Conservation (phyloP, 2,329 filamentous ascomycete genomes). For the Paecilomyces sp. region DNA sequence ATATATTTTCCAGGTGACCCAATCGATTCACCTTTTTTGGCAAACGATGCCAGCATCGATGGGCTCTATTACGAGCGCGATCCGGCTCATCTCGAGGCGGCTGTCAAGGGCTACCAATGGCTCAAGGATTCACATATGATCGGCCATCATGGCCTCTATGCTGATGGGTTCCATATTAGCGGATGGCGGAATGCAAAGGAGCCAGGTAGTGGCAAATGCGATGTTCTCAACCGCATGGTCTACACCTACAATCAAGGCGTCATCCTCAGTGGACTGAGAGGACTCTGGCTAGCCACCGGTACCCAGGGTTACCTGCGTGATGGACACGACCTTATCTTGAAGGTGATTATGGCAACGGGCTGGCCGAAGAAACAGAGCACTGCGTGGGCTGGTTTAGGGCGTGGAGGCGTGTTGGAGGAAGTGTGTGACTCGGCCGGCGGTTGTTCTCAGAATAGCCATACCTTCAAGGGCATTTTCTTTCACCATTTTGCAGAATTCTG, state of each 20-base stretch:
- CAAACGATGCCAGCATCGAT: conserved; percentile 11
- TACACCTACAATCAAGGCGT: conserved; percentile 97
- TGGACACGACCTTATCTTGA: conserved; percentile 67
- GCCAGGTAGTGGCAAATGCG: conserved; percentile 65
- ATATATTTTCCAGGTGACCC: conserved; percentile 76
- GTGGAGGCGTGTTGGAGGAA: conserved; percentile 76
- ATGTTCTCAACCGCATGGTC: conserved; percentile 77
- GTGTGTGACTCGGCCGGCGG: conserved; percentile 65
- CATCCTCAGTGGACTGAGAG: conserved; percentile 71
- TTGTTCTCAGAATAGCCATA: conserved; percentile 79
- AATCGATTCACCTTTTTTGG: conserved; percentile 61
- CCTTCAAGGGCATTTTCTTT: conserved; percentile 94
- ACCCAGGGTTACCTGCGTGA: conserved; percentile 65
- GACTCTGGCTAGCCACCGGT: conserved; percentile 72
- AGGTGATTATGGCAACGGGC: conserved; percentile 71
- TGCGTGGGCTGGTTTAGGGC: conserved; percentile 68
- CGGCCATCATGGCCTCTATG: conserved; percentile 65
- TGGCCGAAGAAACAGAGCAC: conserved; percentile 46
- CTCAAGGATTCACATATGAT: conserved; percentile 73
- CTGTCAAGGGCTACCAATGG: conserved; percentile 75
- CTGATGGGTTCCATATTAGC: conserved; percentile 82
- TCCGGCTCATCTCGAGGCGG: conserved; percentile 62
- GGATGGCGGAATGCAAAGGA: conserved; percentile 51
- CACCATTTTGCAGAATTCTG: conserved; percentile 81
- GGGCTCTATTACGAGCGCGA: conserved; percentile 42